Percentiles rank a stretch among this genome's conserved stretches.
Conservation (phyloP, 768 basidiomycete genomes). For the Rhodotorula paludigena region DNA sequence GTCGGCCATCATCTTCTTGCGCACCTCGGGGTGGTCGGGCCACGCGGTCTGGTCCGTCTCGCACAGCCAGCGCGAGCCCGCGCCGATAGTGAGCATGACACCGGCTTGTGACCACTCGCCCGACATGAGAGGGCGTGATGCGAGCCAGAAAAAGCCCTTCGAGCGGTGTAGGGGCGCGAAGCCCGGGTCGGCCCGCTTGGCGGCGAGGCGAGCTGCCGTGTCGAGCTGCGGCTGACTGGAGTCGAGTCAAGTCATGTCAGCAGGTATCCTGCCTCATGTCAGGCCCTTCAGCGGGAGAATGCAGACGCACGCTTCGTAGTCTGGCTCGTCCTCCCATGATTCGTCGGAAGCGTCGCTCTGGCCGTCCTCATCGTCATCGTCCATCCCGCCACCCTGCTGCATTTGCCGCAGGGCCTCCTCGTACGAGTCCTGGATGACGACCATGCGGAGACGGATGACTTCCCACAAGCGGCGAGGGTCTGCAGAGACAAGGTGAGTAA, state of each 20-base stretch:
- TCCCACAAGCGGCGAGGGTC: conserved; percentile 46
- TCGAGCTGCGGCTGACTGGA: conserved; percentile 43
- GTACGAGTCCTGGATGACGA: conserved; percentile 45
- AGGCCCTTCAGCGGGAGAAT: too few species aligned
- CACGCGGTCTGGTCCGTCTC: conserved; percentile 41
- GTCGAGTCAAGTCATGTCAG: not conserved
- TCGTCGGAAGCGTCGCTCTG: conserved; percentile 33
- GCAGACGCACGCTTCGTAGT: conserved; percentile 8
- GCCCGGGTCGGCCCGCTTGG: conserved; percentile 41
- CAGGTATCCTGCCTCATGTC: too few species aligned
- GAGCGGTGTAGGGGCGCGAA: conserved; percentile 46
- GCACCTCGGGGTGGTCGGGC: conserved; percentile 42
- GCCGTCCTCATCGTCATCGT: conserved; percentile 35
- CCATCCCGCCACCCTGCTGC: too few species aligned
- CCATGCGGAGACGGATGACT: conserved; percentile 43
- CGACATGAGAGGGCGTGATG: conserved; percentile 43
- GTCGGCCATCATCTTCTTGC: conserved; percentile 44
- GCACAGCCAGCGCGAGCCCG: conserved; percentile 46
- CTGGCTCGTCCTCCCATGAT: conserved; percentile 38
- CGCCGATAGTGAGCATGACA: conserved; percentile 45
- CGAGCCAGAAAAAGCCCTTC: conserved; percentile 48
- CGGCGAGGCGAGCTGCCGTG: conserved; percentile 40
- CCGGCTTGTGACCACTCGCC: conserved; percentile 48
- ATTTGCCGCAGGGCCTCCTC: conserved; percentile 33
- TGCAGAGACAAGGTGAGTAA: too few species aligned